Percentiles rank a stretch among this genome's conserved stretches.
Conservation (phyloP, 2,329 filamentous ascomycete species). For the Aureobasidium zeae region DNA sequence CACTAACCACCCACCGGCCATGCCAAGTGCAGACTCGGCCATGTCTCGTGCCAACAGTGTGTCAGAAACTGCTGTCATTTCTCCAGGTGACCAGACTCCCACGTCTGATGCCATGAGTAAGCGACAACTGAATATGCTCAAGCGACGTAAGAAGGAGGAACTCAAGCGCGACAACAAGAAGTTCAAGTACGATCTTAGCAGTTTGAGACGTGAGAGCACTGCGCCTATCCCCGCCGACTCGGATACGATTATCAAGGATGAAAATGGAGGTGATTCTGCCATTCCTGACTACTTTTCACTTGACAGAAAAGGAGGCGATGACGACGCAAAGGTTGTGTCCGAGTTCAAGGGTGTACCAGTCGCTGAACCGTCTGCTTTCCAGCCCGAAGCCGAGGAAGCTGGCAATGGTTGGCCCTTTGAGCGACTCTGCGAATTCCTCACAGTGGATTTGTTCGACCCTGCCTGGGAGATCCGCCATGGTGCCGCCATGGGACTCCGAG, state of each 20-base stretch:
- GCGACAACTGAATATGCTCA: slow-evolving; percentile 86
- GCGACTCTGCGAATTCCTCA: slow-evolving; percentile 85
- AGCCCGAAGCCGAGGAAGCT: slow-evolving; percentile 65
- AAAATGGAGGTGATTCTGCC: slow-evolving; percentile 40
- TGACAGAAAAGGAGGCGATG: slow-evolving; percentile 71
- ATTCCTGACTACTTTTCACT: slow-evolving; percentile 77
- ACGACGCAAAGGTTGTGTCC: slow-evolving; percentile 83
- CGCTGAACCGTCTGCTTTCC: slow-evolving; percentile 76
- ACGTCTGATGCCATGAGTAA: slow-evolving; percentile 75
- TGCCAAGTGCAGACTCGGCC: slow-evolving; percentile 22
- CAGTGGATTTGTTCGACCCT: slow-evolving; percentile 84
- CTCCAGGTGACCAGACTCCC: slow-evolving; percentile 34
- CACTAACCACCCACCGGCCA: slow-evolving; percentile 39
- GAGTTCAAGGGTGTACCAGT: slow-evolving; percentile 84
- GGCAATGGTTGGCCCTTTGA: slow-evolving; percentile 91
- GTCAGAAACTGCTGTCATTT: slow-evolving; percentile 28
- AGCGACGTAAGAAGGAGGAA: slow-evolving; percentile 85
- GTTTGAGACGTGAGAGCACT: slow-evolving; percentile 49
- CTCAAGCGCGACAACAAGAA: slow-evolving; percentile 85
- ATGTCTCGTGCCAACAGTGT: slow-evolving; percentile 38
- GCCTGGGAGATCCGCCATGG: slow-evolving; percentile 95
- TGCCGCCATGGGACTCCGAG: slow-evolving; percentile 86
- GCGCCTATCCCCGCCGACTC: slow-evolving; percentile 43
- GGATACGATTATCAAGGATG: slow-evolving; percentile 47
- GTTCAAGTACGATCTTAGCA: slow-evolving; percentile 63